Evolutionary conservation across 1,284 basidiomycete species (phyloP), one percentile per base, ranked within the genome.

Genomic region (Sanguinoderma infundibulare): DNA sequence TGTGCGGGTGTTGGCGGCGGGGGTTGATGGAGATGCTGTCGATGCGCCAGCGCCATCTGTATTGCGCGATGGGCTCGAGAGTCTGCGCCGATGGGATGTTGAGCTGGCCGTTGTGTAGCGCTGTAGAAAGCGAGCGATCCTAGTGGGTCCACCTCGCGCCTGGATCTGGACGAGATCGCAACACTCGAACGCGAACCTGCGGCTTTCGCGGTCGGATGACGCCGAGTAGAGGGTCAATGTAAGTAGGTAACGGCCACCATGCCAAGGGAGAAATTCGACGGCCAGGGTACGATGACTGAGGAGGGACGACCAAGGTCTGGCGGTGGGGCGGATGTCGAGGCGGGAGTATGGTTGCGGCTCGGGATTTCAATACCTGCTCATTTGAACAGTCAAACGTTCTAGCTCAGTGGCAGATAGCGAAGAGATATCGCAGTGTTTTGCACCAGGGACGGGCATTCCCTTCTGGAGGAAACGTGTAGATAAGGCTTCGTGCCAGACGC

Each of bases 21-120:
- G 68, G 65, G 40, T 72, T 72, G 60, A 86, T 72, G 22, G 74
- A 73, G 65, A 84, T 77, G 28, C 75, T 81, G 70, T 88, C 85
- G 44, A 87, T 75, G 15, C 75, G 77, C 82, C 84, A 87, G 52
- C 75, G 81, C 78, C 84, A 87, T 55, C 74, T 73, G 72, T 83
- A 77, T 26, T 73, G 73, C 9, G 77, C 74, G 40, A 82, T 66
- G 1, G 86, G 84, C 42, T 79, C 75, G n/a, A 84, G 67, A 1
- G 57, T 63, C 22, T 67, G 59, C 8, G 66, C 34, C 9, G 64
- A 20, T 1, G 70, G 71, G 2, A 64, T 60, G 20, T 59, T 68
- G 4, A 74, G 61, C 14, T 51, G 53, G 51, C 54, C 69, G 4
- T 66, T 2, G 59, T 50, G 44, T 65, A 68, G n/a, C 14, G 64